These are phyloP conservation scores for Verticillium alfalfae DNA, from an alignment of 2,329 filamentous ascomycete species.

Conservation along the genomic window DNA sequence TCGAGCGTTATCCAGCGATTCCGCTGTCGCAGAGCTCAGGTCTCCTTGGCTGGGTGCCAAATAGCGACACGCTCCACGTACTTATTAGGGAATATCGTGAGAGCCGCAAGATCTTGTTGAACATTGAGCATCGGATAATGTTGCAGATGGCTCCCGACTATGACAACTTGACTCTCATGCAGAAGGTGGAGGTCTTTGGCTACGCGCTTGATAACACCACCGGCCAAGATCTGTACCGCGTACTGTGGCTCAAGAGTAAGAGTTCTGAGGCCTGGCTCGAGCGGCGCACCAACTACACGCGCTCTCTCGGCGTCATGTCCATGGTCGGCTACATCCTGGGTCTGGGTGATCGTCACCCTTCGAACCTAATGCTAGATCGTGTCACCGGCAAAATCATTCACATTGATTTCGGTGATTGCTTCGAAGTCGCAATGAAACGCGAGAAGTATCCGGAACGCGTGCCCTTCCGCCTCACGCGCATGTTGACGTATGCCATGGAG, in stretches of 20 bases:
- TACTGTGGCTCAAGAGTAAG: slow-evolving; percentile 98
- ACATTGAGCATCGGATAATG: slow-evolving; percentile 99
- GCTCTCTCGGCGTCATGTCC: slow-evolving; percentile 97
- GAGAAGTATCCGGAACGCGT: slow-evolving; percentile 98
- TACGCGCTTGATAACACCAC: slow-evolving; percentile 99
- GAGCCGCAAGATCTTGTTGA: slow-evolving; percentile 92
- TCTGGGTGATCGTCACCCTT: slow-evolving; percentile 92
- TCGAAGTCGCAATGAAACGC: slow-evolving; percentile 98
- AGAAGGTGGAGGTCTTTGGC: slow-evolving; percentile 98
- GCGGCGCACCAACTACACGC: slow-evolving; percentile 95
- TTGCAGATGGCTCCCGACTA: slow-evolving; percentile 99
- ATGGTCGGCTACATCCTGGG: slow-evolving; percentile 99
- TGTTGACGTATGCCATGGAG: slow-evolving; percentile 99
- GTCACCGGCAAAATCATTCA: slow-evolving; percentile 96
- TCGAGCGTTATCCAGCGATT: slow-evolving; percentile 94
- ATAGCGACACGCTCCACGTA: slow-evolving; percentile 94
- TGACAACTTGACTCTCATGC: slow-evolving; percentile 97
- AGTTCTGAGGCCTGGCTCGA: slow-evolving; percentile 97
- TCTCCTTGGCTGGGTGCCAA: slow-evolving; percentile 91
- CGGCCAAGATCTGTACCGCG: slow-evolving; percentile 94
- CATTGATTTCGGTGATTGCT: slow-evolving; percentile 99
- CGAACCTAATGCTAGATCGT: slow-evolving; percentile 94
- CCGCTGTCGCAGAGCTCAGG: slow-evolving; percentile 95
- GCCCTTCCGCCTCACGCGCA: slow-evolving; percentile 93
- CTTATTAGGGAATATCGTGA: slow-evolving; percentile 97